Evolutionary conservation across 1,139 yeast species (phyloP).

Genomic region (Suhomyces atakaporum): DNA sequence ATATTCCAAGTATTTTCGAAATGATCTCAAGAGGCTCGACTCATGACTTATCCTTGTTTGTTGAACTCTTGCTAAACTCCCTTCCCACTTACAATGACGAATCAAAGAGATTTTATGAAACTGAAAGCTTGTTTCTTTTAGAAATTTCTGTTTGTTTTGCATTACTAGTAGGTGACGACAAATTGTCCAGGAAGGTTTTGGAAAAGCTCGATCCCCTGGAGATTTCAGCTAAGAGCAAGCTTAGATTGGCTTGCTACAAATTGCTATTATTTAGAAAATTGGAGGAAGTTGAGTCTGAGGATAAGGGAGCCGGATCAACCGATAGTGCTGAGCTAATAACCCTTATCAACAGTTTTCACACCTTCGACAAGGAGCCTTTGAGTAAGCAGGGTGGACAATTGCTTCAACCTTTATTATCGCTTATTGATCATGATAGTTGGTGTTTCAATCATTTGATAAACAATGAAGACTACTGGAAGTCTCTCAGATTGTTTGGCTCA

Average conservation of each 20-base stretch:
- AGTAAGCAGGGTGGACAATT: constrained; percentile 52
- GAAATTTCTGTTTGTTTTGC: constrained; percentile 57
- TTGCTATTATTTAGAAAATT: constrained; percentile 42
- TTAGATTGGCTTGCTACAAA: constrained; percentile 43
- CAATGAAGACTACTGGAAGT: constrained; percentile 63
- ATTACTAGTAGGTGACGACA: constrained; percentile 43
- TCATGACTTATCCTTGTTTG: constrained; percentile 22
- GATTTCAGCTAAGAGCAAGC: constrained; percentile 32
- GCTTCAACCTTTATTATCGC: constrained; percentile 53
- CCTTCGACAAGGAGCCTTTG: constrained; percentile 41
- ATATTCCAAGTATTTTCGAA: constrained; percentile 53
- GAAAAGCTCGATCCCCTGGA: constrained; percentile 22
- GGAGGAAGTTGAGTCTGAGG: constrained; percentile 15
- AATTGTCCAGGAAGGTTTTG: constrained; percentile 30
- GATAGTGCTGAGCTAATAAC: background rate
- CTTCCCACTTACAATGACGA: constrained; percentile 36
- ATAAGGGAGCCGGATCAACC: background rate
- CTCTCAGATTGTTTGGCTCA: constrained; percentile 59
- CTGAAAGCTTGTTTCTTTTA: constrained; percentile 55
- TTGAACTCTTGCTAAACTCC: constrained; percentile 26
- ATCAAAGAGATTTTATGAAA: constrained; percentile 51
- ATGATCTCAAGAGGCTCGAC: constrained; percentile 38
- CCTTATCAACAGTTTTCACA: constrained; percentile 23
- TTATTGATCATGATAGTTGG: constrained; percentile 54
- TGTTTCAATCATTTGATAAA: constrained; percentile 40